Evolutionary conservation across 75 land plant genomes (phyloP).

Genomic region (Isoetes taiwanensis): DNA sequence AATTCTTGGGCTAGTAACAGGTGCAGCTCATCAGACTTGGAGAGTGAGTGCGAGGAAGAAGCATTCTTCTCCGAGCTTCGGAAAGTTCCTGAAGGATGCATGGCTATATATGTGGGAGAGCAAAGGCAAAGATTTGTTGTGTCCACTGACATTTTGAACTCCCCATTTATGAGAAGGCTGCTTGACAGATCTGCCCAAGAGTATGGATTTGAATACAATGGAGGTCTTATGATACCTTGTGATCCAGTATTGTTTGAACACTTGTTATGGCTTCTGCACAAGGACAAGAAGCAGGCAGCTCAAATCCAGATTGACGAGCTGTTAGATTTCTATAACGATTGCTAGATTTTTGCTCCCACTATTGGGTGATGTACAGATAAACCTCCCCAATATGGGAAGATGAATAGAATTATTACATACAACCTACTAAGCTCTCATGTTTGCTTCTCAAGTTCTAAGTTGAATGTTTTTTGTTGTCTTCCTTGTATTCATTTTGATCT

Average conservation of each 20-base stretch:
- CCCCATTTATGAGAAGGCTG: not conserved
- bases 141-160: not conserved
- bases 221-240: not conserved
- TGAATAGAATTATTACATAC: too few relatives aligned
- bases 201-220: not conserved
- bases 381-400: too few relatives aligned
- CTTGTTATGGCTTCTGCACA: not conserved
- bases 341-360: too few relatives aligned
- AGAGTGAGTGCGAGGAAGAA: too few relatives aligned
- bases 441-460: too few relatives aligned
- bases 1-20: too few relatives aligned
- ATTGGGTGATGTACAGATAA: too few relatives aligned
- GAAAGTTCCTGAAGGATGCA: not conserved
- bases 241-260: not conserved
- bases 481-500: too few relatives aligned
- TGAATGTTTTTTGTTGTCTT: too few relatives aligned
- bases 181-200: not conserved
- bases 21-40: too few relatives aligned
- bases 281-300: not conserved
- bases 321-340: not conserved
- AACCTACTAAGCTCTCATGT: too few relatives aligned
- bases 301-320: not conserved
- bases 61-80: too few relatives aligned
- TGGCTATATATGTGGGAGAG: not conserved
- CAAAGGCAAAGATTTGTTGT: not conserved